Evolutionary conservation across 2,329 filamentous ascomycete genomes (phyloP).

Genomic region (Colletotrichum liriopes): DNA sequence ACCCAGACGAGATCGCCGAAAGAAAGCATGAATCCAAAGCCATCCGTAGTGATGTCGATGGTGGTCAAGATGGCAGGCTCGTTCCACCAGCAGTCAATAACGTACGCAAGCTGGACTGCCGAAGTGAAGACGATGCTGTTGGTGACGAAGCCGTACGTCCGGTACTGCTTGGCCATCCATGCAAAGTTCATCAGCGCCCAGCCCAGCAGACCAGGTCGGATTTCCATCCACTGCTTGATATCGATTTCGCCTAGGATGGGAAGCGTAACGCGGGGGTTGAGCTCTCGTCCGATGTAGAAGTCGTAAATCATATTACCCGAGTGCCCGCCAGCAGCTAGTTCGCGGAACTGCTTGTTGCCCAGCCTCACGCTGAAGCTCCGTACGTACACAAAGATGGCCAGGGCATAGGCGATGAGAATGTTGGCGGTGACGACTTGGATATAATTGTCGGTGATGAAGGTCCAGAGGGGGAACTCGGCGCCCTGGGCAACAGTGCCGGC

Average conservation of each 20-base stretch:
- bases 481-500: conserved; percentile 85
- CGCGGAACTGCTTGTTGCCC: conserved; percentile 80
- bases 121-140: conserved; percentile 89
- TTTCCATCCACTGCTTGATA: conserved; percentile 90
- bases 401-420: conserved; percentile 79
- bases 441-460: conserved; percentile 93
- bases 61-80: conserved; percentile 92
- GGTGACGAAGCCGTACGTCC: conserved; percentile 84
- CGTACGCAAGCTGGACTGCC: conserved; percentile 84
- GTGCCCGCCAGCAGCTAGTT: conserved; percentile 86
- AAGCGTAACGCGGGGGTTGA: conserved; percentile 88
- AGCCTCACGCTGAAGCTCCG: conserved; percentile 85
- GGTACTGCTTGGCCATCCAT: conserved; percentile 90
- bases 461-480: conserved; percentile 89
- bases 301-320: conserved; percentile 92
- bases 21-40: conserved; percentile 94
- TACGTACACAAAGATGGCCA: conserved; percentile 86
- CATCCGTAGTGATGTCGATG: conserved; percentile 94
- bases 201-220: conserved; percentile 91
- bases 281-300: conserved; percentile 94
- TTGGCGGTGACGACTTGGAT: conserved; percentile 88
- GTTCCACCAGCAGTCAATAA: conserved; percentile 88
- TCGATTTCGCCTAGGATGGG: conserved; percentile 89
- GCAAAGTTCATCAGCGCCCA: conserved; percentile 90
- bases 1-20: conserved; percentile 96